These are phyloP conservation scores for Globisporangium abappressorium DNA, from an alignment of 352 stramenopile genomes.

Conservation along the genomic window DNA sequence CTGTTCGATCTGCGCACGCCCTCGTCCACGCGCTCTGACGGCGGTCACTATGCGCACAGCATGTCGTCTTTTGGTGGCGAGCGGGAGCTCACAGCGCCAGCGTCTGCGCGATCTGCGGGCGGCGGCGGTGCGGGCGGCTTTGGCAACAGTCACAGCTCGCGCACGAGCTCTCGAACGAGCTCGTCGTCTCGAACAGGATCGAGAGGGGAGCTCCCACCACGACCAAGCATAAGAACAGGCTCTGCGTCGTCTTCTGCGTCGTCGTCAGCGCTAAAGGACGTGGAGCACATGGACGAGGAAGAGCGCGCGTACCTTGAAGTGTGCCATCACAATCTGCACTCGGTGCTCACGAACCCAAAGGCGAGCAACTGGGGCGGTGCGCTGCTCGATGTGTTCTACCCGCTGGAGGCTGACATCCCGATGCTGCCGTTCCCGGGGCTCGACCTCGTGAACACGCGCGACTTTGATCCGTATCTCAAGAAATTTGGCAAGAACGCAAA, in stretches of 20 bases:
- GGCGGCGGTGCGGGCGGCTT: conserved; percentile 1
- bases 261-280: conserved; percentile 21
- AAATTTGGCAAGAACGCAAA: conserved; percentile 63
- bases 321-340: conserved; percentile 83
- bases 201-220: conserved; percentile 6
- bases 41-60: conserved; percentile 21
- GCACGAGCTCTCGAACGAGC: conserved; percentile 33
- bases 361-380: conserved; percentile 65
- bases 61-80: conserved; percentile 20
- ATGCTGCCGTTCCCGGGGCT: conserved; percentile 68
- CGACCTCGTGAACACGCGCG: conserved; percentile 48
- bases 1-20: conserved; percentile 63
- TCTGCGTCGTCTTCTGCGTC: neutral
- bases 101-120: conserved; percentile 31
- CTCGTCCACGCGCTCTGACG: conserved; percentile 37
- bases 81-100: conserved; percentile 19
- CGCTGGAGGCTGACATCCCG: conserved; percentile 63
- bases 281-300: conserved; percentile 48
- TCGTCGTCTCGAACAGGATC: conserved; percentile 30
- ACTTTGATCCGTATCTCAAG: conserved; percentile 79
- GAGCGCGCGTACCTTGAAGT: conserved; percentile 63
- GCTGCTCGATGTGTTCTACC: conserved; percentile 73
- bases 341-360: conserved; percentile 80
- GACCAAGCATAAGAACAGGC: conserved; percentile 6
- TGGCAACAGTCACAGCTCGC: conserved; percentile 15